Evolutionary conservation across 2,329 filamentous ascomycete genomes (phyloP), one percentile per base, ranked within the genome.

Genomic region (Metarhizium sp.): DNA sequence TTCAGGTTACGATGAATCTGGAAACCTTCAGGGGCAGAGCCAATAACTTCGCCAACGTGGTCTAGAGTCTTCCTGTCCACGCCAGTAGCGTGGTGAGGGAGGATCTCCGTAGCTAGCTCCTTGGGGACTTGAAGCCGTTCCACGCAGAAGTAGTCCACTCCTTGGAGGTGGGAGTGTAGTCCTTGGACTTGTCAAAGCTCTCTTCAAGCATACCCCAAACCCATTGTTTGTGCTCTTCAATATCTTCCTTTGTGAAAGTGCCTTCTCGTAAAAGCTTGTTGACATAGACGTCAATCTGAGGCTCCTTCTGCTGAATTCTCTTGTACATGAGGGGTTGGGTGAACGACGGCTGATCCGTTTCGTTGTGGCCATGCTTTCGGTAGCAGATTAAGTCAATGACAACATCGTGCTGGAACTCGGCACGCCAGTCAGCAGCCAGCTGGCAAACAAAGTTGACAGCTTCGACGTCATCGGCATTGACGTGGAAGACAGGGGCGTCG

Each of bases 281-380:
- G 63, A 94, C 83, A 70, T 99, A 99, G 66, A 90, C 89, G 69
- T 95, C 87, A 57, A 99, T 85, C 69, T 94, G 89, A 49, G 87
- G 84, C 61, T 87, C 81, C 71, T 97, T 90, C 58, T 86, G 80
- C 63, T 85, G 82, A 69, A 99, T 97, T 67, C 88, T 89, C 85
- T 97, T 96, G 84, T 99, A 99, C 94, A 99, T 99, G 64, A 96
- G 78, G 45, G 94, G 94, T 72, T 99, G 94, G n/a, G 94, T 99
- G 80, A 99, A 99, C 45, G 92, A 96, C 50, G 94, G 94, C 79
- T 99, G 94, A 70, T 99, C 94, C 11, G 94, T 99, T 79, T 99
- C 94, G 77, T 99, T 99, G 84, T 99, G 94, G 59, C 94, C 94
- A 72, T 96, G 86, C 78, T 97, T 99, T 69, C 94, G 88, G 81